Base-by-base conservation (phyloP, 805 yeast species). In the Yarrowia alimentaria region DNA sequence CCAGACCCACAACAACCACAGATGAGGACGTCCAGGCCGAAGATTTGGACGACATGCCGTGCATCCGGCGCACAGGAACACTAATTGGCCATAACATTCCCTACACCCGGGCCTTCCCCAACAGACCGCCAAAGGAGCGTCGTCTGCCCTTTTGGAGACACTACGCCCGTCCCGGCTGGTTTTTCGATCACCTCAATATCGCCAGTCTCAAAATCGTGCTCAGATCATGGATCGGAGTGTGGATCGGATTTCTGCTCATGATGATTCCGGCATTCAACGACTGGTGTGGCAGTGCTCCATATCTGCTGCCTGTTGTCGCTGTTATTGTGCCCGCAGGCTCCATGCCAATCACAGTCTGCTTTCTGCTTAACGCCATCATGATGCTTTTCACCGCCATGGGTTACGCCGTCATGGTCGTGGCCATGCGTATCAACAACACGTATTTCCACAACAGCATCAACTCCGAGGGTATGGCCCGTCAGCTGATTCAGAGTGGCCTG, bases 191-290 rank as follows among this genome's bases (percentile, higher is more conserved):
- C 3, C 32, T 38, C 7, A 31, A 38, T 14, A 20, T 25, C 9
- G 24, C 22, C 24, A 18, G 24, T 13, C 25, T 38, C 32, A 25
- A 38, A 11, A 25, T 10, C 13, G 45, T 31, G 24, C n/a, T 19
- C 4, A 11, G 45, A 18, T 24, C 45, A 1, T 38, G 45, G 45
- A 17, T 38, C 8, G 31, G 32, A 2, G 25, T 25, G 22, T 25
- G 30, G 30, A 18, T 38, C 13, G 45, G 45, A 9, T 26, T 38
- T 31, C 24, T 38, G 32, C 9, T 38, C 17, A 38, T 38, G 45
- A 38, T 26, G 30, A 38, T 38, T 7, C 45, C 45, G 4, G 45
- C 22, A 6, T 38, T 20, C 8, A 16, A 13, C 13, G 17, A n/a
- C 18, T 38, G 45, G 45, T 3, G 24, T 3, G 45, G 45, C 7